Evolutionary conservation across 202 grass and related monocot genomes (phyloP), one percentile per base, ranked within the genome.

Genomic region (Setaria italica): DNA sequence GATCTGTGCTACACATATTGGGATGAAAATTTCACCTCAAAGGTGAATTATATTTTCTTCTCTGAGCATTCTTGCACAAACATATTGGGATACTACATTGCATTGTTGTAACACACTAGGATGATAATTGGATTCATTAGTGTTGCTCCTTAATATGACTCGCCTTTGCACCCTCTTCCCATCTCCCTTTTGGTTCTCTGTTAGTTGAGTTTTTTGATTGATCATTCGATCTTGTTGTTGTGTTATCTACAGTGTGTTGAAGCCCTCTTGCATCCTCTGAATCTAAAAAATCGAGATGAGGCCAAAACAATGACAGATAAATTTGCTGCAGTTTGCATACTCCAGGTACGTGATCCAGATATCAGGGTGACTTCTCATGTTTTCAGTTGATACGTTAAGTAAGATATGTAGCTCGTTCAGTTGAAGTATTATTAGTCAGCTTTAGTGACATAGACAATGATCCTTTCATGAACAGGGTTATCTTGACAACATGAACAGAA

Each of bases 11-110:
- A 94, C 83, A 89, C 93, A 80, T 95, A 95, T 79, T 98, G 93
- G 95, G 91, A 95, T 79, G 95, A 94, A 90, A 98, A 94, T 88
- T 98, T 94, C 76, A 98, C 89, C 45, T 92, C 95, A 70, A 95
- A 90, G 91, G 93, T 98, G 88, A 85, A 19, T 30, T 60, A 3
- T 19, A 2, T 72, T 87, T 70, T 87, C 53, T 34, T 80, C 25
- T 16, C 21, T 78, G 63, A 32, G 14, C 21, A 29, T 86, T 72
- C 65, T 87, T 72, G 47, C 58, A 85, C 19, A 54, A 70, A 57
- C 56, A 77, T 30, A 63, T 33, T 47, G 42, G 64, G 77, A 54
- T 75, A 37, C 11, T 45, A 21, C 9, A 14, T 76, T 58, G 37
- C 20, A 58, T 29, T 62, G 75, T 30, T 15, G 39, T 45, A 62